Percentiles rank a stretch among this genome's conserved stretches.
Evolutionary conservation across 2,329 filamentous ascomycete genomes (phyloP).

Genomic region (Basipetospora chlamydospora): DNA sequence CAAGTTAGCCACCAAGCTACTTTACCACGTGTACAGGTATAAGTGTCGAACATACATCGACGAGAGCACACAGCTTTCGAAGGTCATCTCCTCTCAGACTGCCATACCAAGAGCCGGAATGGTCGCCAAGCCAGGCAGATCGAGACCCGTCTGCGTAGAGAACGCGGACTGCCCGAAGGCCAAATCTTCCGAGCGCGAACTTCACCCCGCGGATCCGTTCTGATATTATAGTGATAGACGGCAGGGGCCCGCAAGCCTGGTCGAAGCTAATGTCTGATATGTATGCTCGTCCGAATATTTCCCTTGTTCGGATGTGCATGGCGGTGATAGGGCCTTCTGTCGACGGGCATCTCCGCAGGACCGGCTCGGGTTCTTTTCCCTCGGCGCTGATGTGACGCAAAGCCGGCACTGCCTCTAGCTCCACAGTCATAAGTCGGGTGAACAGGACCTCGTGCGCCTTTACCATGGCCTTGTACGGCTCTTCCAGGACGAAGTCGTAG

Average conservation of each 20-base stretch:
- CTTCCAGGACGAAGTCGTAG: not conserved
- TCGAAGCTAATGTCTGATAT: not conserved
- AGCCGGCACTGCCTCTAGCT: not conserved
- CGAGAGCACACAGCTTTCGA: not conserved
- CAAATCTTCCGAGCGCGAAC: conserved; percentile 1
- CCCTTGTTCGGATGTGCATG: not conserved
- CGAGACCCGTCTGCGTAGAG: not conserved
- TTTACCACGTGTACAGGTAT: not conserved
- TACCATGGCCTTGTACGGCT: not conserved
- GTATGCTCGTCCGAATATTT: not conserved
- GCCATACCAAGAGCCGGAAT: not conserved
- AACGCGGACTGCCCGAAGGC: not conserved
- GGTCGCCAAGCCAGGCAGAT: not conserved
- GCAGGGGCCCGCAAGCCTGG: not conserved
- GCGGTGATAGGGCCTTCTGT: not conserved
- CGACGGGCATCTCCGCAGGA: not conserved
- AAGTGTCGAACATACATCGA: not conserved
- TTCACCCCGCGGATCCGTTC: not conserved
- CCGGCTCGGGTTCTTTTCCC: not conserved
- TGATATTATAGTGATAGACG: not conserved
- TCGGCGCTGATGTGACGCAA: not conserved
- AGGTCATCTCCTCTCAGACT: not conserved
- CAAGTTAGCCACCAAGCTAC: not conserved
- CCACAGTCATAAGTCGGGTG: not conserved
- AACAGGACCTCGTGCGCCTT: not conserved